Evolutionary conservation across 495 filamentous ascomycete genomes (phyloP).

Genomic region (Penicillium pancosmium): DNA sequence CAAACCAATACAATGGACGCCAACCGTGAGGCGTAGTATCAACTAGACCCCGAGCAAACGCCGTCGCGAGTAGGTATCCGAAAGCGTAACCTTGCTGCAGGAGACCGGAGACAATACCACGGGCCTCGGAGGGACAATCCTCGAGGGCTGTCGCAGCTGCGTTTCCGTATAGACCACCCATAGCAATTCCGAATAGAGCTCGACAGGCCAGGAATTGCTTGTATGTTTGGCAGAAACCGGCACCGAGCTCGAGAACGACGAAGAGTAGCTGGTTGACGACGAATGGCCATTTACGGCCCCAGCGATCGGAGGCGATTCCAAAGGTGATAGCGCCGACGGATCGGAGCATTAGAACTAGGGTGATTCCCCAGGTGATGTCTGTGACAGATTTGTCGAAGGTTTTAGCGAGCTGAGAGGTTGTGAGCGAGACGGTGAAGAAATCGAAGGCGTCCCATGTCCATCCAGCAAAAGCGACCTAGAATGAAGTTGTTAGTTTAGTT

Average conservation of each 20-base stretch:
- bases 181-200: slow-evolving; percentile 85
- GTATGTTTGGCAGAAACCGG: slow-evolving; percentile 79
- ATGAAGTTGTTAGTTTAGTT: slow-evolving; percentile 3
- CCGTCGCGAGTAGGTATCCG: slow-evolving; percentile 79
- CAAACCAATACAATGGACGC: slow-evolving; percentile 89
- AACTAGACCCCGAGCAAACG: slow-evolving; percentile 73
- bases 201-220: slow-evolving; percentile 76
- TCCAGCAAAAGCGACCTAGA: slow-evolving; percentile 59
- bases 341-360: slow-evolving; percentile 81
- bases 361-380: slow-evolving; percentile 91
- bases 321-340: slow-evolving; percentile 90
- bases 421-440: slow-evolving; percentile 88
- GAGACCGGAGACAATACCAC: slow-evolving; percentile 79
- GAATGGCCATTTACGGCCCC: slow-evolving; percentile 88
- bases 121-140: slow-evolving; percentile 73
- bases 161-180: slow-evolving; percentile 89
- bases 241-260: slow-evolving; percentile 76
- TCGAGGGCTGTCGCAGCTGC: slow-evolving; percentile 84
- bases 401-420: slow-evolving; percentile 66
- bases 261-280: slow-evolving; percentile 82
- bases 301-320: slow-evolving; percentile 80
- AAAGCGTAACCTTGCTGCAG: slow-evolving; percentile 90
- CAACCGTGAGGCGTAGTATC: slow-evolving; percentile 73
- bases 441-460: slow-evolving; percentile 92
- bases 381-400: slow-evolving; percentile 66